Percentiles rank a stretch among this genome's conserved stretches.
Evolutionary conservation across 805 yeast genomes (phyloP).

Genomic region (Huiozyma sinensis): DNA sequence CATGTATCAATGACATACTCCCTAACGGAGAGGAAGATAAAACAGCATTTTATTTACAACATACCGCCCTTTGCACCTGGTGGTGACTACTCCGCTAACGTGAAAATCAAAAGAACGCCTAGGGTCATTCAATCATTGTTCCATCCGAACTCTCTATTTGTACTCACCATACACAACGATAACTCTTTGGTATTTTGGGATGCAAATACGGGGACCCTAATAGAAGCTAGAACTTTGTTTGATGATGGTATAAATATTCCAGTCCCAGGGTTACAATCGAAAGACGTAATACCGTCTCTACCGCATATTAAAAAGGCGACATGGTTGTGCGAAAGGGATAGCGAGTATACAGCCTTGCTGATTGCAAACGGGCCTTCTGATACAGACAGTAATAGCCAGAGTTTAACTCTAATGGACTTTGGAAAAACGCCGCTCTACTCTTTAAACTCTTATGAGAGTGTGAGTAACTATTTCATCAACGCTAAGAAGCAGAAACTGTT

Average conservation of each 20-base stretch:
- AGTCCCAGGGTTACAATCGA: conserved; percentile 14
- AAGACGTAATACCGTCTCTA: conserved; percentile 9
- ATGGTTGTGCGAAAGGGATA: conserved; percentile 75
- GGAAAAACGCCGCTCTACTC: conserved; percentile 73
- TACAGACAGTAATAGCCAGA: conserved; percentile 29
- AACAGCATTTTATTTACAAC: conserved; percentile 46
- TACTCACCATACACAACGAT: conserved; percentile 72
- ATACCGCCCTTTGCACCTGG: conserved; percentile 64
- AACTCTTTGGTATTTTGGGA: conserved; percentile 92
- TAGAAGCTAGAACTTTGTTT: conserved; percentile 63
- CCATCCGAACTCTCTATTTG: conserved; percentile 89
- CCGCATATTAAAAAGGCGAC: conserved; percentile 41
- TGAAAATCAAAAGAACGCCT: conserved; percentile 31
- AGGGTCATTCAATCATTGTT: conserved; percentile 46
- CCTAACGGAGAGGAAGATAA: conserved; percentile 47
- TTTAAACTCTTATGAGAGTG: conserved; percentile 71
- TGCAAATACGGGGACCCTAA: conserved; percentile 57
- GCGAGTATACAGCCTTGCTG: conserved; percentile 67
- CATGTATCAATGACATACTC: conserved; percentile 62
- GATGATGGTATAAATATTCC: conserved; percentile 58
- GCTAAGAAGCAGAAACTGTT: conserved; percentile 46
- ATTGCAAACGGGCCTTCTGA: conserved; percentile 52
- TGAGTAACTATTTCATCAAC: conserved; percentile 62
- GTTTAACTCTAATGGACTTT: conserved; percentile 53
- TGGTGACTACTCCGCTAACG: conserved; percentile 35